Evolutionary conservation across 768 basidiomycete species (phyloP).

Genomic region (Suillus brevipes): DNA sequence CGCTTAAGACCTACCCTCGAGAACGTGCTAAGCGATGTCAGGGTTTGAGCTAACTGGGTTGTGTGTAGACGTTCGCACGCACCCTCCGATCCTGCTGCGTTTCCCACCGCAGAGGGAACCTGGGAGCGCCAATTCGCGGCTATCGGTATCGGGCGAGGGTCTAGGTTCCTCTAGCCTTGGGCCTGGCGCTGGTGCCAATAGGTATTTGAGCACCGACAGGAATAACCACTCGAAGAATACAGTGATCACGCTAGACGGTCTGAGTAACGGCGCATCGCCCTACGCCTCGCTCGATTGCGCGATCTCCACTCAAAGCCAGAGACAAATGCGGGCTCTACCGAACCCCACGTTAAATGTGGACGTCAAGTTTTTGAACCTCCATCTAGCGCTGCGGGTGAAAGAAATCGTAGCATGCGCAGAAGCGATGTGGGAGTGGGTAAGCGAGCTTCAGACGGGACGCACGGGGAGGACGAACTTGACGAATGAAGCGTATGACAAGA

Average conservation of each 20-base stretch:
- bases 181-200: background rate
- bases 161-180: background rate
- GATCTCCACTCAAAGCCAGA: slow-evolving; percentile 25
- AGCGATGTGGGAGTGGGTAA: slow-evolving; percentile 80
- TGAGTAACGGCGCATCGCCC: slow-evolving; percentile 41
- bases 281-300: slow-evolving; percentile 51
- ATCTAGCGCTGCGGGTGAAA: slow-evolving; percentile 57
- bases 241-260: slow-evolving; percentile 30
- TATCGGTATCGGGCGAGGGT: background rate
- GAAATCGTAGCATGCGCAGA: slow-evolving; percentile 74
- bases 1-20: background rate
- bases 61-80: slow-evolving; percentile 59
- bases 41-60: background rate
- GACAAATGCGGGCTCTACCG: slow-evolving; percentile 37
- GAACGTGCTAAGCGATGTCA: background rate
- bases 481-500: slow-evolving; percentile 21
- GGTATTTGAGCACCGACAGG: background rate
- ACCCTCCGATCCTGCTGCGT: slow-evolving; percentile 58
- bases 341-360: slow-evolving; percentile 57
- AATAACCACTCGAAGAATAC: background rate
- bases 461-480: slow-evolving; percentile 11
- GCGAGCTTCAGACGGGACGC: slow-evolving; percentile 43
- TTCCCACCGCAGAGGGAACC: slow-evolving; percentile 48
- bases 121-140: background rate
- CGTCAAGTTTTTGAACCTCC: slow-evolving; percentile 57